Percentiles rank a stretch among this genome's conserved stretches.
These are phyloP conservation scores for Alternaria burnsii DNA, from an alignment of 2,329 filamentous ascomycete genomes.

Conservation along the genomic window DNA sequence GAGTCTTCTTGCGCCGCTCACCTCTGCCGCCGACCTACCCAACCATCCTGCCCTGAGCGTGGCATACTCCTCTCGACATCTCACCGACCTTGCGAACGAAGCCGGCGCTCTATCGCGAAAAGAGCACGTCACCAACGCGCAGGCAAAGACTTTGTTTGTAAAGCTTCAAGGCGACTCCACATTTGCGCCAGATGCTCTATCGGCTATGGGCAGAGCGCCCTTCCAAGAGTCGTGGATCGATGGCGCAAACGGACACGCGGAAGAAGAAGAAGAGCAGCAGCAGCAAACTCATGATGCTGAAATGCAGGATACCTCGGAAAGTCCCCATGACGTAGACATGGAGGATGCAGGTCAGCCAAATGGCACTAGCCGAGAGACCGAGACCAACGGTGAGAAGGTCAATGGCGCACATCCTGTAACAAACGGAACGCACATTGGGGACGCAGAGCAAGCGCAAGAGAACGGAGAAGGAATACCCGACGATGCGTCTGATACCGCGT, in stretches of 20 bases:
- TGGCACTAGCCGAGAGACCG: slow-evolving; percentile 17
- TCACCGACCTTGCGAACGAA: slow-evolving; percentile 75
- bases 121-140: slow-evolving; percentile 76
- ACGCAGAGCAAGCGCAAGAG: slow-evolving; percentile 25
- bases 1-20: slow-evolving; percentile 77
- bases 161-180: slow-evolving; percentile 78
- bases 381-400: slow-evolving; percentile 22
- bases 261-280: slow-evolving; percentile 19
- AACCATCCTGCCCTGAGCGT: slow-evolving; percentile 77
- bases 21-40: slow-evolving; percentile 76
- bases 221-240: slow-evolving; percentile 28
- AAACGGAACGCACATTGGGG: slow-evolving; percentile 33
- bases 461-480: slow-evolving; percentile 40
- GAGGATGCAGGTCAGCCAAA: slow-evolving; percentile 33
- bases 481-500: slow-evolving; percentile 55
- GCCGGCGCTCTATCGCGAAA: slow-evolving; percentile 76
- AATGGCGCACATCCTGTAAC: slow-evolving; percentile 31
- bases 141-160: slow-evolving; percentile 76
- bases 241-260: slow-evolving; percentile 13
- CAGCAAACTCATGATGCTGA: slow-evolving; percentile 19
- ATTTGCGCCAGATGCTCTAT: slow-evolving; percentile 65
- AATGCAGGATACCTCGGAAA: slow-evolving; percentile 22
- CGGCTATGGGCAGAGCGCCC: slow-evolving; percentile 56
- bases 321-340: slow-evolving; percentile 40
- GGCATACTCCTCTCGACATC: slow-evolving; percentile 76